Evolutionary conservation across 73 alveolate species (phyloP).

Genomic region (Blepharisma stoltei): DNA sequence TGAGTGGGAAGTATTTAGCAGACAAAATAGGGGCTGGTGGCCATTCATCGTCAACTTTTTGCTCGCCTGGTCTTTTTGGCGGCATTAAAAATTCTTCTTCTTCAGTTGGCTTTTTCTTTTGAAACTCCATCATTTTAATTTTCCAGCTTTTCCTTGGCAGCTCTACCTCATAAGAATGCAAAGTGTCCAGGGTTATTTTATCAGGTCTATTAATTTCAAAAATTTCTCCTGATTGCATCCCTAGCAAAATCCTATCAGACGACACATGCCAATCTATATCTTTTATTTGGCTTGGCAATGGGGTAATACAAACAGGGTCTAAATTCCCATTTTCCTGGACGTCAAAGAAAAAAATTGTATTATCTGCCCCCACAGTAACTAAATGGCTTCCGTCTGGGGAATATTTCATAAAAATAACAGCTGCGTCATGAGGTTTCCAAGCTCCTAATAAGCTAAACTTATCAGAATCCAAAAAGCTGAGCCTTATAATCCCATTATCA

Average conservation of each 20-base stretch:
- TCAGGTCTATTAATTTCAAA: conserved; percentile 60
- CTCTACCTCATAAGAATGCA: conserved; percentile 61
- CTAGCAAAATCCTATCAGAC: conserved; percentile 45
- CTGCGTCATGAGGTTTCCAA: conserved; percentile 71
- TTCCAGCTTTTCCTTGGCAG: conserved; percentile 34
- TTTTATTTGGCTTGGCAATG: not conserved
- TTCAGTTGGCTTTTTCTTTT: conserved; percentile 62
- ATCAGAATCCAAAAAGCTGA: conserved; percentile 51
- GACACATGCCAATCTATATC: not conserved
- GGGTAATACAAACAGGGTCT: conserved; percentile 17
- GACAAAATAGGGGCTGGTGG: conserved; percentile 75
- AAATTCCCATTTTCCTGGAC: conserved; percentile 26
- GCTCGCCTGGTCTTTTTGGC: conserved; percentile 67
- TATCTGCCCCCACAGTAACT: conserved; percentile 59
- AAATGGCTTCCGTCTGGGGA: conserved; percentile 59
- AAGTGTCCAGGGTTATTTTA: conserved; percentile 53
- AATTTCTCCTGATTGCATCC: conserved; percentile 66
- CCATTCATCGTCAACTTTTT: conserved; percentile 85
- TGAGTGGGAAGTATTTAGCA: conserved; percentile 32
- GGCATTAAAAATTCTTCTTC: conserved; percentile 70
- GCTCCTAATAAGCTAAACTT: conserved; percentile 56
- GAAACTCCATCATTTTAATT: conserved; percentile 85
- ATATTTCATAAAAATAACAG: conserved; percentile 55
- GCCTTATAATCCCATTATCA: conserved; percentile 72
- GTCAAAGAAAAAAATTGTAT: conserved; percentile 73